Base-by-base conservation (phyloP, 2,329 filamentous ascomycete species). In the Chalaropsis thielavioides region DNA sequence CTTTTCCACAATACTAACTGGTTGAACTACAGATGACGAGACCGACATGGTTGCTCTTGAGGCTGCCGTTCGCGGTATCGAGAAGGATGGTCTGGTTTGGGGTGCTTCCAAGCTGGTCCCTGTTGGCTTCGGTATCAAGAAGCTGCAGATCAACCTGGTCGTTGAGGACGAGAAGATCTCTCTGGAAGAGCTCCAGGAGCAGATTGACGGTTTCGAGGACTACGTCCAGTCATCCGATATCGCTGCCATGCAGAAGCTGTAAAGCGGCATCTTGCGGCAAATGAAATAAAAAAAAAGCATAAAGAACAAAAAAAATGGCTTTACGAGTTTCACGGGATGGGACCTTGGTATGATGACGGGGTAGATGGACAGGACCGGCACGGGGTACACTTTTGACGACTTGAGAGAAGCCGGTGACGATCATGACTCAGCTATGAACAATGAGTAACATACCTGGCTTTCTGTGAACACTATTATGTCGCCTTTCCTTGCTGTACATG, bases 131-230 rank as follows among this genome's bases (percentile, higher is more conserved):
- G 94, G 94, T 83, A 95, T 99, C 83, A 94, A 89, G 84, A 97
- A 97, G 85, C 86, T 99, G 69, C 92, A 97, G 84, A 95, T 99
- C 82, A 97, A 90, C 87, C 79, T 97, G 71, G 91, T 97, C 72
- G 81, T 97, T 70, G 94, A 97, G 83, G 94, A 99, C 54, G 67
- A 67, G 44, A 68, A 68, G 58, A 62, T 99, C 75, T 92, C 89
- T 70, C 76, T 89, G 70, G 84, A 87, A 71, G 92, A 96, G 69
- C 86, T 99, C 71, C 85, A 96, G 83, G 85, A 90, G 75, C 73
- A 89, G 81, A 95, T 97, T 73, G 69, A 75, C 74, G 89, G 83
- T 71, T 83, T 92, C 72, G 94, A 97, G 81, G 94, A 99, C 76
- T 88, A 90, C 77, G 91, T 99, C 74, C 94, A 99, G 85, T 96